Base-by-base conservation (phyloP, 768 basidiomycete species). In the Paxillus ammoniavirescens region DNA sequence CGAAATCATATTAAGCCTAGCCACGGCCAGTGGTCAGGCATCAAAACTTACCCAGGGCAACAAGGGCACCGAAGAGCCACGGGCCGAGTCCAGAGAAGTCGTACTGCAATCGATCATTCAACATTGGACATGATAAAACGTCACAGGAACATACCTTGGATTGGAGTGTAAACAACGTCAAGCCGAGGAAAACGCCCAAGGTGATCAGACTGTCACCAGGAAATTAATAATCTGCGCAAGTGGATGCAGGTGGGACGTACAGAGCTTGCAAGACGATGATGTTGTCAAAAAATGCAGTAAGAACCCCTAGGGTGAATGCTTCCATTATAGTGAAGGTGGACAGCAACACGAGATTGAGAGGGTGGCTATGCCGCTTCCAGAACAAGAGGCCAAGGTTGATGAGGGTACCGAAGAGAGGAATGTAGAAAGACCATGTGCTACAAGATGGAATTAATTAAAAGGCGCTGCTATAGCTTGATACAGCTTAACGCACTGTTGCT, bases 91-190 rank as follows among this genome's bases (percentile, higher is more conserved):
- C 90, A 12, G 86, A 88, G 73, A 99, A 98, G 74, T 98, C 95
- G 72, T 93, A 97, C 89, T 92, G 60, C 36, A 54, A 36, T 14
- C 2, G 38, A 38, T 42, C 12, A 56, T 54, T 45, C 6, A 45
- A 37, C 21, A 37, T 14, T 12, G n/a, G 15, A 33, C 10, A 23
- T 13, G 6, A 55, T 41, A 13, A 31, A 41, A 51, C 18, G 37
- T 15, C 14, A 30, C 12, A 55, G 17, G 28, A 13, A 50, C 76
- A 17, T 56, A 89, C 90, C 79, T 96, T 96, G 53, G 90, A 91
- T 69, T 96, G 94, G 68, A 97, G 77, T 1, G 97, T 98, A 76
- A 97, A 98, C 49, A 98, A 70, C 0, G 95, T 98, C 57, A 99
- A 73, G 6, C 95, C 97, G 38, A 93, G 71, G 81, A 99, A 98